Evolutionary conservation across 2,329 filamentous ascomycete genomes (phyloP), one percentile per base, ranked within the genome.

Genomic region (Cyphellophora europaea): DNA sequence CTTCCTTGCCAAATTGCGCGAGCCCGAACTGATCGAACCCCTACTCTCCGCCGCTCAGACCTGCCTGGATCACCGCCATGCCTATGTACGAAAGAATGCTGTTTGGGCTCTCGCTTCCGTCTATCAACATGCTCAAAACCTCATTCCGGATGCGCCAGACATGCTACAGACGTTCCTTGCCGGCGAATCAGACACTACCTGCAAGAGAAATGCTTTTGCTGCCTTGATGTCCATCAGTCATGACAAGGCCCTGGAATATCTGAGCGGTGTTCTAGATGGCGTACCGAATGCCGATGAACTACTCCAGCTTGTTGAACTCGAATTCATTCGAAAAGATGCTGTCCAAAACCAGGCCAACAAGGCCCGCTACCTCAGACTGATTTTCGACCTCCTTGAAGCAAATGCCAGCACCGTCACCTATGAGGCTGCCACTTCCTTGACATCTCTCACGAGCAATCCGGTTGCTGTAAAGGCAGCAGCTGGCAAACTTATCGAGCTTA

Each of bases 261-360:
- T 98, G 29, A 88, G 82, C 60, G 76, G 77, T 19, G 83, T 93
- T 3, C 94, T 98, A 48, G 91, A 96, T 50, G 82, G 86, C 10
- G 87, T 98, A 33, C 82, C 87, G 21, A 95, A 94, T 53, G 84
- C 89, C 38, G 89, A 95, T 57, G 91, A 96, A 58, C 71, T 98
- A 41, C 67, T 96, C 42, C 88, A 96, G 56, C 71, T 98, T 44
- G 87, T 88, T 5, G 87, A 96, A 61, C 72, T 98, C 13, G 91
- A 96, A 59, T 98, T 98, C 58, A 95, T 98, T 52, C 78, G 91
- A 52, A 96, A 93, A 59, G 91, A 98, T 68, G 88, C 91, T n/a
- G 71, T 93, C 29, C 80, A 89, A 51, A 96, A 96, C 59, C 71
- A 85, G 3, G 82, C 89, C 54, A 95, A 96, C 64, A 98, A 96